These are phyloP conservation scores for Phytopythium vexans DNA, from an alignment of 352 stramenopile genomes.

Conservation along the genomic window DNA sequence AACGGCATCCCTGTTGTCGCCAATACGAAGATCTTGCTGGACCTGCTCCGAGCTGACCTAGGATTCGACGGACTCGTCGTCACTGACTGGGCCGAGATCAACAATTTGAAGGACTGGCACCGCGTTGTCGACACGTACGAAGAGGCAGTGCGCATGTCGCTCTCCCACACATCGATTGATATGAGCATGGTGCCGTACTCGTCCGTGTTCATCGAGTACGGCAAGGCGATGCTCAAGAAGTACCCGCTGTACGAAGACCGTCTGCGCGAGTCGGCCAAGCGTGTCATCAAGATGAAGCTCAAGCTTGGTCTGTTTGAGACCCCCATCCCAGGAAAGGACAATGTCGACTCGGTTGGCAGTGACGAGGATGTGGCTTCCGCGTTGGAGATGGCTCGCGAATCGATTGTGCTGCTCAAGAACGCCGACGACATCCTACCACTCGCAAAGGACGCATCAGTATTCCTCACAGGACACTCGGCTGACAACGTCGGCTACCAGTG, in stretches of 20 bases:
- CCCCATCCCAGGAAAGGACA: conserved; percentile 39
- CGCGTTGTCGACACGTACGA: conserved; percentile 39
- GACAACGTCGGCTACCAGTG: conserved; percentile 70
- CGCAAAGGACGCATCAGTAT: conserved; percentile 29
- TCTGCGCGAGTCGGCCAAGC: conserved; percentile 47
- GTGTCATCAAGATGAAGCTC: conserved; percentile 78
- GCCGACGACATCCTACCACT: conserved; percentile 44
- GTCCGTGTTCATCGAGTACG: conserved; percentile 44
- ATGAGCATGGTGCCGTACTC: conserved; percentile 87
- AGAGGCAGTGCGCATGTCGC: conserved; percentile 59
- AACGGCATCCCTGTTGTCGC: conserved; percentile 87
- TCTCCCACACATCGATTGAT: conserved; percentile 77
- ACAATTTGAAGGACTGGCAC: conserved; percentile 73
- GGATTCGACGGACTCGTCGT: conserved; percentile 83
- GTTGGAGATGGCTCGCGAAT: conserved; percentile 67
- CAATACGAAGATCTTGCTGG: conserved; percentile 74
- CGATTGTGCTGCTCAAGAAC: conserved; percentile 84
- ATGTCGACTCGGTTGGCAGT: conserved; percentile 38
- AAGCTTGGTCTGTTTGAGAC: conserved; percentile 66
- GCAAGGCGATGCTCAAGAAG: conserved; percentile 35
- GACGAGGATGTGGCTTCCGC: conserved; percentile 39
- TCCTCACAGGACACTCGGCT: conserved; percentile 62
- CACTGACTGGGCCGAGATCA: conserved; percentile 91
- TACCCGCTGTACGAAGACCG: conserved; percentile 30
- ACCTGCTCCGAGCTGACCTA: conserved; percentile 81